Conservation (phyloP, 1,284 basidiomycete species). For the Ganoderma lingzhi region DNA sequence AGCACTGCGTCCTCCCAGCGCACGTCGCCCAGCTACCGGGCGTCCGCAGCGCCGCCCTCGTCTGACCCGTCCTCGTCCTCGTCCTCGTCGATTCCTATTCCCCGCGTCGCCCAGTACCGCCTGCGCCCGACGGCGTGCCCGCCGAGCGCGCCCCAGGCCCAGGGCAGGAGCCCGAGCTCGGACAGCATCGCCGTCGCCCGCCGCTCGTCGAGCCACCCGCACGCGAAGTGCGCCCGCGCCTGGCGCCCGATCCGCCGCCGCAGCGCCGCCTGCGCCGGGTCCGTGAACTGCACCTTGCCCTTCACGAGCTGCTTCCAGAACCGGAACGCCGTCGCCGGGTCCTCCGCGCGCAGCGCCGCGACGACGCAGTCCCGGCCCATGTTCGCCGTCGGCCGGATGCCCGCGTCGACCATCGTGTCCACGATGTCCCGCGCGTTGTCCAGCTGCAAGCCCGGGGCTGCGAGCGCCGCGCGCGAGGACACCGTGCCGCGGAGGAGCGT, state of each 20-base stretch:
- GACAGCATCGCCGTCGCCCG: constrained; percentile 46
- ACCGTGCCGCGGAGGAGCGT: constrained; percentile 57
- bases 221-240: constrained; percentile 43
- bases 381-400: constrained; percentile 49
- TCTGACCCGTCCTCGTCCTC: not conserved
- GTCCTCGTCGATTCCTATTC: not conserved
- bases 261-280: constrained; percentile 51
- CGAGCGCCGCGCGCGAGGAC: constrained; percentile 33
- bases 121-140: constrained; percentile 5
- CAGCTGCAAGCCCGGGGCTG: constrained; percentile 45
- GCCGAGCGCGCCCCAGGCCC: not conserved
- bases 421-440: constrained; percentile 53
- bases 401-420: constrained; percentile 45
- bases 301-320: constrained; percentile 65
- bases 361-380: constrained; percentile 60
- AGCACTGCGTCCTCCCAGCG: not conserved
- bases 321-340: constrained; percentile 59
- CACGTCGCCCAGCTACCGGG: not conserved
- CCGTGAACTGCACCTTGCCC: constrained; percentile 57
- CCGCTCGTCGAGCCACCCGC: constrained; percentile 41
- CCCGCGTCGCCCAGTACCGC: constrained; percentile 16
- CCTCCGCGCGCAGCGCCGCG: constrained; percentile 55
- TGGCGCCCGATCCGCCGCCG: constrained; percentile 50
- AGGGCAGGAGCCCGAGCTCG: constrained; percentile 35
- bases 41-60: not conserved